These are phyloP conservation scores for Neoboletus brunneissimus DNA, from an alignment of 768 basidiomycete species.

Conservation along the genomic window DNA sequence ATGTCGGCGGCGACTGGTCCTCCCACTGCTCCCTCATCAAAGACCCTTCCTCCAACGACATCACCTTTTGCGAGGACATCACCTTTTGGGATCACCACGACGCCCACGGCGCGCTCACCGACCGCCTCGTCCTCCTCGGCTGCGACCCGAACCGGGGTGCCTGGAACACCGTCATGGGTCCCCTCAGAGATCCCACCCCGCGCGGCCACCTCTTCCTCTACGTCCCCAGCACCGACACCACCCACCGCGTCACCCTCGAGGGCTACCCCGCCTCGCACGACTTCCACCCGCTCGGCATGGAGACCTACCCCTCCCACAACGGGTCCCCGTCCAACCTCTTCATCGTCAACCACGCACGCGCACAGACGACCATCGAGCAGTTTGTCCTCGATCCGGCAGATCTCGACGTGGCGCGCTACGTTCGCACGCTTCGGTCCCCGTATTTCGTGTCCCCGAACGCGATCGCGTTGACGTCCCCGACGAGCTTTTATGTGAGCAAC, in stretches of 20 bases:
- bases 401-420: constrained; percentile 45
- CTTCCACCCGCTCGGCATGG: constrained; percentile 73
- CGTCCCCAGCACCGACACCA: constrained; percentile 22
- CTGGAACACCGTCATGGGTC: constrained; percentile 82
- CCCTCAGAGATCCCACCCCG: constrained; percentile 54
- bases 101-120: constrained; percentile 34
- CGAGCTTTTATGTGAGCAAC: constrained; percentile 70
- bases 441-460: constrained; percentile 66
- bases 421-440: constrained; percentile 58
- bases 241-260: constrained; percentile 43
- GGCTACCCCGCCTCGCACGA: constrained; percentile 56
- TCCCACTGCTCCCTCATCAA: constrained; percentile 44
- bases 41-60: constrained; percentile 31
- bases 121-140: constrained; percentile 43
- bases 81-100: constrained; percentile 61
- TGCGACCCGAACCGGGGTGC: constrained; percentile 46
- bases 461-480: constrained; percentile 60
- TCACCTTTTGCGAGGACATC: constrained; percentile 61
- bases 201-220: constrained; percentile 65
- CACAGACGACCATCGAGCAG: constrained; percentile 63
- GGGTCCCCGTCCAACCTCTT: constrained; percentile 56
- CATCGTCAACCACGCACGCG: constrained; percentile 65
- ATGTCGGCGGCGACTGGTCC: constrained; percentile 47
- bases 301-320: constrained; percentile 48
- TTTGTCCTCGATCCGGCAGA: constrained; percentile 50